Evolutionary conservation across 2,329 filamentous ascomycete species (phyloP).

Genomic region (Sclerotinia borealis): DNA sequence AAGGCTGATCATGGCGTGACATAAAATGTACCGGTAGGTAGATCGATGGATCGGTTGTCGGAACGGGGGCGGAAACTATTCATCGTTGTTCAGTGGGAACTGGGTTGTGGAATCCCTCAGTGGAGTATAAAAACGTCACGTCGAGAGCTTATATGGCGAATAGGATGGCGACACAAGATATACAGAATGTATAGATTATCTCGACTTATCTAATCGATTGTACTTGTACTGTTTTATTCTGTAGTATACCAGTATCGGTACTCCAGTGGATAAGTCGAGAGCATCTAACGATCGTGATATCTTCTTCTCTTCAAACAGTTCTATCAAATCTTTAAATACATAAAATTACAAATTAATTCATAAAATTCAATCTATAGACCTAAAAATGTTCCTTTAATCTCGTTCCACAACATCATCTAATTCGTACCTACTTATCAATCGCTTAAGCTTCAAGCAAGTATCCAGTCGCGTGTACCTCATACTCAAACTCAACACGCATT

Average conservation of each 20-base stretch:
- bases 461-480: constrained; percentile 4
- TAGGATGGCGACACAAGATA: neutral
- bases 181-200: neutral
- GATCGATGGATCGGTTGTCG: neutral
- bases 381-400: neutral
- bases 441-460: neutral
- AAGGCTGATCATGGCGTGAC: neutral
- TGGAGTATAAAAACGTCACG: neutral
- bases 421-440: neutral
- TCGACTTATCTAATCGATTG: neutral
- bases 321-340: neutral
- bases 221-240: no score
- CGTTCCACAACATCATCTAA: neutral
- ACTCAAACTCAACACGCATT: neutral
- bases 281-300: neutral
- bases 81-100: neutral
- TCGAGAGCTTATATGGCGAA: neutral
- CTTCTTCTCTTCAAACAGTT: no score
- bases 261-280: neutral
- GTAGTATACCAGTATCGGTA: no score
- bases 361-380: neutral
- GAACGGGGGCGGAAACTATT: neutral
- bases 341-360: neutral
- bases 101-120: neutral
- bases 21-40: no score